A percentile compares a stretch with the other conserved stretches of the same genome.
These are phyloP conservation scores for Russula vinacea DNA, from an alignment of 768 basidiomycete genomes.

Conservation along the genomic window DNA sequence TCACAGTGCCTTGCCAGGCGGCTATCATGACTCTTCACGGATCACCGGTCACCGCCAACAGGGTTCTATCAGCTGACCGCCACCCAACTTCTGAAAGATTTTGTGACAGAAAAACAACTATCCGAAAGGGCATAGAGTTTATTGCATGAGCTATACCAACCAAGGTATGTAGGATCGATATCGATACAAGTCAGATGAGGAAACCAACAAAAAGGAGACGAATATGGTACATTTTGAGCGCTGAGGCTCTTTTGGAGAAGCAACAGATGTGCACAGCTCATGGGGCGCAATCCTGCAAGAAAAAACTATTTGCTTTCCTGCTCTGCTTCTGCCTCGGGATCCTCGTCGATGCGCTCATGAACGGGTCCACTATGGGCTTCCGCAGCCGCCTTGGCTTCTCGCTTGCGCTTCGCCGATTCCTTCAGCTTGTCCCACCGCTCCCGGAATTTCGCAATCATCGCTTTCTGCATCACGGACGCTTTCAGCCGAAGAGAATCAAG, in stretches of 20 bases:
- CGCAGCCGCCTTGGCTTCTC: slow-evolving; percentile 63
- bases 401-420: slow-evolving; percentile 82
- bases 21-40: neutral
- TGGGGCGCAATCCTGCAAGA: neutral
- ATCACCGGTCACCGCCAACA: neutral
- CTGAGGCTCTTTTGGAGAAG: slow-evolving; percentile 11
- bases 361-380: slow-evolving; percentile 48
- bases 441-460: slow-evolving; percentile 76
- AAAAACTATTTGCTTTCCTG: slow-evolving; percentile 36
- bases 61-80: slow-evolving; percentile 14
- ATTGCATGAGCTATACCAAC: slow-evolving; percentile 15
- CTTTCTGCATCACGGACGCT: slow-evolving; percentile 51
- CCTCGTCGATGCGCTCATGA: slow-evolving; percentile 66
- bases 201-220: slow-evolving; percentile 8
- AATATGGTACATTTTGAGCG: slow-evolving; percentile 26
- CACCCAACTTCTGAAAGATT: neutral
- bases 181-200: slow-evolving; percentile 21
- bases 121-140: slow-evolving; percentile 2
- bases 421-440: slow-evolving; percentile 90
- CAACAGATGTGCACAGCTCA: neutral
- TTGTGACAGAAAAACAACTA: neutral
- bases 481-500: slow-evolving; percentile 17
- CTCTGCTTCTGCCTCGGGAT: slow-evolving; percentile 64
- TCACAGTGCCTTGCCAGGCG: neutral
- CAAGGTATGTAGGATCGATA: slow-evolving; percentile 19